Conservation (phyloP, 2,329 filamentous ascomycete species). For the Epichloe baconii region DNA sequence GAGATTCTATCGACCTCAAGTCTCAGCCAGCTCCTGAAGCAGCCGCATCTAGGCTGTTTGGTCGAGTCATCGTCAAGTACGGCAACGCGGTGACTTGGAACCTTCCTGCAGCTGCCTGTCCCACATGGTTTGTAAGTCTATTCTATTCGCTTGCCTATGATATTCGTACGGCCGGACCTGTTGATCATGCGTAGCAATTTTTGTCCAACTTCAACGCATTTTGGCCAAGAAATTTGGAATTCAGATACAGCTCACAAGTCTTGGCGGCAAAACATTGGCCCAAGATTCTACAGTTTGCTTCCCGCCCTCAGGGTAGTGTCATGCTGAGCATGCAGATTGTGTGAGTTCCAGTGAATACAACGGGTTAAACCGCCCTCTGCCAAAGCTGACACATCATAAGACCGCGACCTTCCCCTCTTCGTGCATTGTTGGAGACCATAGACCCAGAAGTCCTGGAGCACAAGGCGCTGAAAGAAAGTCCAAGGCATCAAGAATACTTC, state of each 20-base stretch:
- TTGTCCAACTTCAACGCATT: conserved; percentile 28
- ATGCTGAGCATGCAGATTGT: conserved; percentile 13
- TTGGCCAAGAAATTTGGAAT: conserved; percentile 26
- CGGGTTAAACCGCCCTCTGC: background rate
- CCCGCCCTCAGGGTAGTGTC: conserved; percentile 10
- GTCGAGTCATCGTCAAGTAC: conserved; percentile 22
- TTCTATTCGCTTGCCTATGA: background rate
- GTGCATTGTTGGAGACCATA: conserved; percentile 1
- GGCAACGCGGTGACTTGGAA: conserved; percentile 24
- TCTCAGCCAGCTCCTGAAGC: conserved; percentile 16
- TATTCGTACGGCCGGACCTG: background rate
- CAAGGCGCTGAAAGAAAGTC: background rate
- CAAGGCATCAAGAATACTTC: conserved; percentile 4
- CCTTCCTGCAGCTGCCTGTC: conserved; percentile 25
- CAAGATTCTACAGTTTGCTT: conserved; percentile 17
- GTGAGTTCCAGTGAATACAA: conserved; percentile 3
- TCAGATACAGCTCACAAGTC: conserved; percentile 19
- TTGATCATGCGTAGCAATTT: conserved; percentile 20
- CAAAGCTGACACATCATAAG: background rate
- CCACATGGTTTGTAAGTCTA: conserved; percentile 31
- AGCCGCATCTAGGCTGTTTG: conserved; percentile 5
- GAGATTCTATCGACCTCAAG: conserved; percentile 18
- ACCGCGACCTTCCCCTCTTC: background rate
- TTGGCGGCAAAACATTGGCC: conserved; percentile 17
- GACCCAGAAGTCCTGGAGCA: background rate